These are phyloP conservation scores for Neoscytalidium dimidiatum DNA, from an alignment of 2,329 filamentous ascomycete species.

Conservation along the genomic window DNA sequence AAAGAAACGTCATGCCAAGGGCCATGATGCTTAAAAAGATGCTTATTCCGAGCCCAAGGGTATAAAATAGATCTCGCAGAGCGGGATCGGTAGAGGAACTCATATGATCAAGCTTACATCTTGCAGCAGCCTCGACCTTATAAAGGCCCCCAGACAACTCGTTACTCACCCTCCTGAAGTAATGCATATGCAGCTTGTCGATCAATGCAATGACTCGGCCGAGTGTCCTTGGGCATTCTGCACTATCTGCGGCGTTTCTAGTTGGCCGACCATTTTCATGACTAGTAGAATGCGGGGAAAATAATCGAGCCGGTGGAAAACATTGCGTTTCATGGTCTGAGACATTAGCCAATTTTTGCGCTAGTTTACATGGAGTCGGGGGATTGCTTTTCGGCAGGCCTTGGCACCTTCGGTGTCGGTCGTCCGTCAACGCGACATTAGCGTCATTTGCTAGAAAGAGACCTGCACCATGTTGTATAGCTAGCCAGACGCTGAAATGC, in stretches of 20 bases:
- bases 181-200: background rate
- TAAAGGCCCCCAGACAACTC: background rate
- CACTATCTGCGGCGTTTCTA: background rate
- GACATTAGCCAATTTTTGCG: too few species aligned
- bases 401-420: too few species aligned
- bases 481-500: too few species aligned
- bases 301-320: background rate
- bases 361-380: too few species aligned
- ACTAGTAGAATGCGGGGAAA: background rate
- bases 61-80: background rate
- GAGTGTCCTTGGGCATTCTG: background rate
- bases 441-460: too few species aligned
- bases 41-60: background rate
- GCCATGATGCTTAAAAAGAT: background rate
- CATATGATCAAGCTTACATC: background rate
- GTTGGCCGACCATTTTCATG: background rate
- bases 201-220: background rate
- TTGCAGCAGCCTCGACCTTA: background rate
- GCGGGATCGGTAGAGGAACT: background rate
- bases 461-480: too few species aligned
- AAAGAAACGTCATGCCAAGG: background rate
- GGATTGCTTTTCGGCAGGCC: too few species aligned
- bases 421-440: too few species aligned
- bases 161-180: background rate
- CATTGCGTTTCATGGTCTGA: too few species aligned